A percentile compares a stretch with the other conserved stretches of the same genome.
Conservation (phyloP, 73 alveolate species). For the Paramecium tetraurelia region DNA sequence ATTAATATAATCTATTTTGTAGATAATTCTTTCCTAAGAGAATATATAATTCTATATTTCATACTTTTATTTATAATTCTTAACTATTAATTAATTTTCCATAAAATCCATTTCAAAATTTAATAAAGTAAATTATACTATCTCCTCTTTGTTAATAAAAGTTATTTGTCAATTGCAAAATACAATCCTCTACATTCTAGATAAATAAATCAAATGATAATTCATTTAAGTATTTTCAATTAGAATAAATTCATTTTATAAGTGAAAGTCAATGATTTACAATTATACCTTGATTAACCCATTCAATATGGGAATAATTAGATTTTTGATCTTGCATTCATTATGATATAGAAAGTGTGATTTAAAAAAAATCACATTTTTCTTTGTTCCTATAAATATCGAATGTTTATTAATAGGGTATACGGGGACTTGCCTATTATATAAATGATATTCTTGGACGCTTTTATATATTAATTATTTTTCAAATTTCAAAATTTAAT, state of each 20-base stretch:
- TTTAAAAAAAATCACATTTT: too few species aligned
- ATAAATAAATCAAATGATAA: too few species aligned
- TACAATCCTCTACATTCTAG: too few species aligned
- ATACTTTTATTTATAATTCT: neutral
- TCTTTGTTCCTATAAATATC: neutral
- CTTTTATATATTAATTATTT: neutral
- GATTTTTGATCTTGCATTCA: too few species aligned
- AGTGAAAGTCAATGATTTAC: too few species aligned
- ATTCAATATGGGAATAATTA: too few species aligned
- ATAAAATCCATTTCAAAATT: too few species aligned
- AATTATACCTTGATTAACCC: too few species aligned
- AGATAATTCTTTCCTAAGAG: neutral
- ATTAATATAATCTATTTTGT: neutral
- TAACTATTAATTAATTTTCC: neutral
- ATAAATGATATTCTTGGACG: neutral
- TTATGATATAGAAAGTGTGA: neutral
- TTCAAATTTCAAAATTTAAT: neutral
- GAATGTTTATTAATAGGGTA: too few species aligned
- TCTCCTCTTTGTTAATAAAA: neutral
- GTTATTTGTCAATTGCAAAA: too few species aligned
- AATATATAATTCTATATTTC: neutral
- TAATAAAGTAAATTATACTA: neutral
- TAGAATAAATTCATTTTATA: too few species aligned
- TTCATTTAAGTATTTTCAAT: too few species aligned
- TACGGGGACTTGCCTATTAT: neutral